Conservation (phyloP, 371 early-diverging fungal species). For the Circinella umbellata region DNA sequence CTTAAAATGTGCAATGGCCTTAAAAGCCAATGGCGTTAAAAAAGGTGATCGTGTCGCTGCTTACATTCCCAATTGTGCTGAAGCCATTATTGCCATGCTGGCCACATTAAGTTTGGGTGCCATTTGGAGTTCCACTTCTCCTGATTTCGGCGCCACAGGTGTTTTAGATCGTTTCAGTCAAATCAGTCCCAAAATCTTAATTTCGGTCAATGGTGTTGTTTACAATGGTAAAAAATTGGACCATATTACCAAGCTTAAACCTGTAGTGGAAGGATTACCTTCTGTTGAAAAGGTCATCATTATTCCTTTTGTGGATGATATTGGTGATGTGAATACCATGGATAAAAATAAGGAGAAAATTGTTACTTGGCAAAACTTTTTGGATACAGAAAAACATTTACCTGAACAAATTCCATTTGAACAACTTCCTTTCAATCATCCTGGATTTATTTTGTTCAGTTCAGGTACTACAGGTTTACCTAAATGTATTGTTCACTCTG, state of each 20-base stretch:
- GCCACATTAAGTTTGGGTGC: constrained; percentile 95
- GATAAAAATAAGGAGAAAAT: constrained; percentile 14
- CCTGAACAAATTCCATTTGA: constrained; percentile 66
- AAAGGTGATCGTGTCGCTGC: constrained; percentile 93
- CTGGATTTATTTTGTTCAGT: constrained; percentile 94
- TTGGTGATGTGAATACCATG: background rate
- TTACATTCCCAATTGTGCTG: constrained; percentile 90
- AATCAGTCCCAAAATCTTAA: constrained; percentile 91
- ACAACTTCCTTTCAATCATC: constrained; percentile 92
- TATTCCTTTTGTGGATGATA: constrained; percentile 69
- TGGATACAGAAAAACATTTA: constrained; percentile 34
- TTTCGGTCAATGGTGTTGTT: constrained; percentile 87
- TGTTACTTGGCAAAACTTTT: constrained; percentile 53
- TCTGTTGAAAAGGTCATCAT: constrained; percentile 76
- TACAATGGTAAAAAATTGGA: constrained; percentile 90
- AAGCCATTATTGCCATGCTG: constrained; percentile 89
- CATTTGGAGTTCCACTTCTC: constrained; percentile 94
- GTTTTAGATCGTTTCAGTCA: constrained; percentile 95
- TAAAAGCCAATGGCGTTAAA: constrained; percentile 72
- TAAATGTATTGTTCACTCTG: constrained; percentile 98
- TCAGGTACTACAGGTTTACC: constrained; percentile 98
- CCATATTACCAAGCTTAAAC: constrained; percentile 78
- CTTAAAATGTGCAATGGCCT: constrained; percentile 71
- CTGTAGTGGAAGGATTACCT: constrained; percentile 67
- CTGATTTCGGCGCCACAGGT: constrained; percentile 94